phyloP scores from a whole-genome alignment of 148 eudicot genomes.

The Euryodendron excelsum region DNA sequence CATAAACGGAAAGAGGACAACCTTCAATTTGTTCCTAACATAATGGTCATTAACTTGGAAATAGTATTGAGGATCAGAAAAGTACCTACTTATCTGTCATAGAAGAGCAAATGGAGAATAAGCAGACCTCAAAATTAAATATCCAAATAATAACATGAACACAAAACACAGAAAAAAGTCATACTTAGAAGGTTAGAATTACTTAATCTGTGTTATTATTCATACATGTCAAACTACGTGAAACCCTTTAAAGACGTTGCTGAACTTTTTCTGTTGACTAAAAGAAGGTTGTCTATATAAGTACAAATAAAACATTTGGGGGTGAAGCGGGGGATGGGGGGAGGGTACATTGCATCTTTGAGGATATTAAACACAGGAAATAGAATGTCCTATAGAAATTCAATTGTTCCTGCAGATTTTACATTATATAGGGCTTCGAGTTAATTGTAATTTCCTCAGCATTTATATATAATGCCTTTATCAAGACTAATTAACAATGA shows the following conservation, averaged over 20 bases:
- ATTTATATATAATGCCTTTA: not conserved
- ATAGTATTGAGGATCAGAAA: conserved; percentile 94
- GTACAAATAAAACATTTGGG: too few species aligned
- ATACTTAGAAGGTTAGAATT: not conserved
- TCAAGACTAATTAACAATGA: not conserved
- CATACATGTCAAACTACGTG: too few species aligned
- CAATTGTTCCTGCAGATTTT: not conserved
- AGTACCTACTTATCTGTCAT: conserved; percentile 75
- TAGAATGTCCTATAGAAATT: too few species aligned
- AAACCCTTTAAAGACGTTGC: too few species aligned
- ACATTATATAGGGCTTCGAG: not conserved
- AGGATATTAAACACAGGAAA: too few species aligned
- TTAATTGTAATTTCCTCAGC: not conserved
- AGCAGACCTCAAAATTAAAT: not conserved
- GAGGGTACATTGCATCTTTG: too few species aligned
- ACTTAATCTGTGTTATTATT: not conserved
- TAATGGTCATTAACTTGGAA: conserved; percentile 97
- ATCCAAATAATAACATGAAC: not conserved
- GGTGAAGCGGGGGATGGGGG: too few species aligned
- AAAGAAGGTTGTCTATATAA: too few species aligned
- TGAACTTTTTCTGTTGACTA: too few species aligned
- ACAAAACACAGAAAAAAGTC: not conserved
- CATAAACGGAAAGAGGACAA: conserved; percentile 83
- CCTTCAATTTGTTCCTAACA: conserved; percentile 93
- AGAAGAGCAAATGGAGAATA: not conserved